Percentiles rank a stretch among this genome's conserved stretches.
Conservation (phyloP, 164 flowering plant genomes). For the Vitis vinifera region ASM3070453v1 NC_081809.1:3729501-3730000, state of each 20-base stretch:
- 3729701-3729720: conserved; percentile 22
- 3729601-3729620: too few species aligned
- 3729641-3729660: conserved; percentile 26
- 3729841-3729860: background rate
- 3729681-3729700: conserved; percentile 58
- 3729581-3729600: too few species aligned
- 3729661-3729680: conserved; percentile 32
- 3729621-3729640: conserved; percentile 1
- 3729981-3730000: too few species aligned
- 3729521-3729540: background rate
- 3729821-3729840: background rate
- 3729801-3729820: background rate
- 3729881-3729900: background rate
- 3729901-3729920: too few species aligned
- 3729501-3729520: background rate
- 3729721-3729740: background rate
- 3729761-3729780: background rate
- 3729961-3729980: too few species aligned
- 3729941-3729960: too few species aligned
- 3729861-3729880: background rate
- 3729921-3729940: too few species aligned
- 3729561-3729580: background rate
- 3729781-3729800: background rate
- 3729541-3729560: background rate
- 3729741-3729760: background rate